These are phyloP conservation scores for Trametes meyenii DNA, from an alignment of 768 basidiomycete genomes.

Conservation along the genomic window DNA sequence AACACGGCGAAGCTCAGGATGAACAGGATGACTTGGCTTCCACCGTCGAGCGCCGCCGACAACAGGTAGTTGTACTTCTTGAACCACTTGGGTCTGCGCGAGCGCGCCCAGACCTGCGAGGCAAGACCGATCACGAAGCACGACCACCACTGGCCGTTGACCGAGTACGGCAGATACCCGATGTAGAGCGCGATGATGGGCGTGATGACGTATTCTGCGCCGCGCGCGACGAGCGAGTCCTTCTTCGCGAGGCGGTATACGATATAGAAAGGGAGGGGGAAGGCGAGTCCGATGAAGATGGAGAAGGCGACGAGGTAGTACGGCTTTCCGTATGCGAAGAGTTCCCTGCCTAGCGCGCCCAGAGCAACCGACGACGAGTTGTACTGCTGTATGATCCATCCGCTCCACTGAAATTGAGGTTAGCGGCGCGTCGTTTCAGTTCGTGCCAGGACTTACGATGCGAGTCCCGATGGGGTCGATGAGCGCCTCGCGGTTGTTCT, in stretches of 20 bases:
- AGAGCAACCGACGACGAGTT: slow-evolving; percentile 59
- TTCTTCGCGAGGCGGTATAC: slow-evolving; percentile 42
- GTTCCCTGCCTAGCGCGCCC: slow-evolving; percentile 55
- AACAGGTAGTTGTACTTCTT: slow-evolving; percentile 53
- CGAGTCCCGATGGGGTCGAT: slow-evolving; percentile 53
- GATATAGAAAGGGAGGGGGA: slow-evolving; percentile 54
- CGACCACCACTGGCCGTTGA: slow-evolving; percentile 59
- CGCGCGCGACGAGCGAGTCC: slow-evolving; percentile 36
- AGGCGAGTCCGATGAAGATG: slow-evolving; percentile 53
- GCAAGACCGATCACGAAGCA: slow-evolving; percentile 53
- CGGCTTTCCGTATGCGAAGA: slow-evolving; percentile 51
- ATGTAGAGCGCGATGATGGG: slow-evolving; percentile 46
- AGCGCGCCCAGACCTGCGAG: slow-evolving; percentile 54
- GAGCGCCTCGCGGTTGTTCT: slow-evolving; percentile 47
- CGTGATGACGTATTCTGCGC: slow-evolving; percentile 47
- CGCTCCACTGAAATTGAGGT: slow-evolving; percentile 44
- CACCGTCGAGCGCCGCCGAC: slow-evolving; percentile 53
- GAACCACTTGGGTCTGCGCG: slow-evolving; percentile 47
- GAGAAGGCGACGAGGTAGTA: slow-evolving; percentile 52
- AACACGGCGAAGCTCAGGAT: slow-evolving; percentile 45
- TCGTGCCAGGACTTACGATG: slow-evolving; percentile 35
- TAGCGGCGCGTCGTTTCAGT: neutral
- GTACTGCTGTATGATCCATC: slow-evolving; percentile 55
- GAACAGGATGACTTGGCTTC: slow-evolving; percentile 51
- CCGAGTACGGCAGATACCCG: slow-evolving; percentile 49